Conservation (phyloP, 1,284 basidiomycete genomes). For the Porodaedalea pini region DNA sequence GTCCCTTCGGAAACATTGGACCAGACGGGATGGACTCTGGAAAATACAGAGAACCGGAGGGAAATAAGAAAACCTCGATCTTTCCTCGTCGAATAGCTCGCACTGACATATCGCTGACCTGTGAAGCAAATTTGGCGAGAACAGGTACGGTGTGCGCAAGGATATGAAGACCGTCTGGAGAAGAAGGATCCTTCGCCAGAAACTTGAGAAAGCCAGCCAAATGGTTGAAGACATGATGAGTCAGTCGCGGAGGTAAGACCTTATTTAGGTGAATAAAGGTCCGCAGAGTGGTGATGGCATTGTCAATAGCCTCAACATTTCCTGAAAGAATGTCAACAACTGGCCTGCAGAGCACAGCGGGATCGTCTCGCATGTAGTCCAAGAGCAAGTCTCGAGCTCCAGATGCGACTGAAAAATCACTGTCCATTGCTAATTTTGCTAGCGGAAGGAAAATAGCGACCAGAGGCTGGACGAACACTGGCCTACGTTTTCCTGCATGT, state of each 20-base stretch:
- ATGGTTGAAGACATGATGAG: slow-evolving; percentile 67
- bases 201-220: slow-evolving; percentile 68
- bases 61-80: slow-evolving; percentile 67
- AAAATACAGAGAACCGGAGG: slow-evolving; percentile 68
- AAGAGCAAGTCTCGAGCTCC: slow-evolving; percentile 54
- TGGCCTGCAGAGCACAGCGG: slow-evolving; percentile 59
- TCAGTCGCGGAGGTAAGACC: slow-evolving; percentile 58
- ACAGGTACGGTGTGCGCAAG: slow-evolving; percentile 57
- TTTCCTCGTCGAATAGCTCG: slow-evolving; percentile 74
- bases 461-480: slow-evolving; percentile 62
- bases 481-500: slow-evolving; percentile 49
- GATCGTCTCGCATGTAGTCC: slow-evolving; percentile 76
- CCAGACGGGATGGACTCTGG: slow-evolving; percentile 46
- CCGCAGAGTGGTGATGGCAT: slow-evolving; percentile 48
- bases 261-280: slow-evolving; percentile 52
- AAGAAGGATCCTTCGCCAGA: slow-evolving; percentile 44
- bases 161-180: slow-evolving; percentile 41
- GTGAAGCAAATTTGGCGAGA: slow-evolving; percentile 53
- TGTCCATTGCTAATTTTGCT: slow-evolving; percentile 49
- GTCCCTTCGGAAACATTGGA: slow-evolving; percentile 55
- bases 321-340: slow-evolving; percentile 57
- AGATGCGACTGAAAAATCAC: slow-evolving; percentile 52
- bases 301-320: slow-evolving; percentile 43
- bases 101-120: slow-evolving; percentile 70
- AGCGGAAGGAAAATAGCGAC: slow-evolving; percentile 51